Conservation (phyloP, 371 early-diverging fungal genomes). For the Phascolomyces articulosus region DNA sequence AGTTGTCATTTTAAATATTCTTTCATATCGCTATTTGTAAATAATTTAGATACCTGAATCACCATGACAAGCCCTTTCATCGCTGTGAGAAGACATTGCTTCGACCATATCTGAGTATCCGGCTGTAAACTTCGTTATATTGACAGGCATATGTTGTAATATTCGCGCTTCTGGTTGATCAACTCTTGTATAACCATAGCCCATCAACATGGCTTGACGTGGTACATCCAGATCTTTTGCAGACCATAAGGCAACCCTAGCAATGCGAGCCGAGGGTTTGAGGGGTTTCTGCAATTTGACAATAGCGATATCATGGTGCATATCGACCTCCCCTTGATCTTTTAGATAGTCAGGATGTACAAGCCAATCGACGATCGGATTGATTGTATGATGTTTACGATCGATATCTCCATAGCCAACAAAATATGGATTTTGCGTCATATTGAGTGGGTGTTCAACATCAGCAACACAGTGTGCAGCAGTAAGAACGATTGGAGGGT, state of each 20-base stretch:
- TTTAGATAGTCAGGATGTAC: slow-evolving; percentile 40
- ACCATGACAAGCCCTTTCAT: slow-evolving; percentile 41
- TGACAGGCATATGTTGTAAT: slow-evolving; percentile 26
- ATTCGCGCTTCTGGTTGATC: slow-evolving; percentile 22
- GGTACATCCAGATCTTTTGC: background rate
- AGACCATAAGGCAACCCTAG: slow-evolving; percentile 39
- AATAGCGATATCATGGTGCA: slow-evolving; percentile 44
- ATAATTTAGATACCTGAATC: slow-evolving; percentile 42
- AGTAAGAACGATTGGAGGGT: slow-evolving; percentile 46
- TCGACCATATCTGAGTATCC: slow-evolving; percentile 23
- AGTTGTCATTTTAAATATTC: no score
- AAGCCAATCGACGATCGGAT: slow-evolving; percentile 31
- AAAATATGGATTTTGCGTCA: slow-evolving; percentile 25
- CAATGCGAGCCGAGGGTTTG: slow-evolving; percentile 19
- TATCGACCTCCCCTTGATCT: slow-evolving; percentile 19
- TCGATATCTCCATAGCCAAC: slow-evolving; percentile 24
- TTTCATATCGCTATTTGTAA: no score
- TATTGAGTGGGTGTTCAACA: slow-evolving; percentile 19
- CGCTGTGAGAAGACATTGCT: slow-evolving; percentile 23
- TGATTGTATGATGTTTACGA: slow-evolving; percentile 26
- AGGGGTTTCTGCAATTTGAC: slow-evolving; percentile 31
- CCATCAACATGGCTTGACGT: slow-evolving; percentile 31
- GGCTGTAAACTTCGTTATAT: slow-evolving; percentile 25
- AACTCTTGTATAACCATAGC: slow-evolving; percentile 32
- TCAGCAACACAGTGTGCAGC: slow-evolving; percentile 53